phyloP scores from a whole-genome alignment of 192 early-diverging fungal species.

The Linnemannia hyalina region DNA sequence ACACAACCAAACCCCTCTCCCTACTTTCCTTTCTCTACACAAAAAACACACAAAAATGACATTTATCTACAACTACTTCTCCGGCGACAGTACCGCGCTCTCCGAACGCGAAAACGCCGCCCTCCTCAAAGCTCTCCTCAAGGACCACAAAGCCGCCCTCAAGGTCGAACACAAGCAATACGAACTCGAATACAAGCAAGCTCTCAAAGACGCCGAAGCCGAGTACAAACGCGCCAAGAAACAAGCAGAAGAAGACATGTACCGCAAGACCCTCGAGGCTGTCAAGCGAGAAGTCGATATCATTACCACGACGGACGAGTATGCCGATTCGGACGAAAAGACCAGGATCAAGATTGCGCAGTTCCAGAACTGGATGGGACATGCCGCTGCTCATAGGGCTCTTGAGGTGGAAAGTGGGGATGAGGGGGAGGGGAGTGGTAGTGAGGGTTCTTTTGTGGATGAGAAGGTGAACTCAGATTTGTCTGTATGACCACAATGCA shows the following conservation, averaged over 20 bases:
- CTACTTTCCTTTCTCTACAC: not conserved
- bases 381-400: not conserved
- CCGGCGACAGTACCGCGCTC: slow-evolving; percentile 6
- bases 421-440: not conserved
- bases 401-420: not conserved
- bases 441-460: too few relatives aligned
- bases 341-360: slow-evolving; percentile 24
- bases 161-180: slow-evolving; percentile 20
- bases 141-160: slow-evolving; percentile 27
- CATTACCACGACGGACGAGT: slow-evolving; percentile 11
- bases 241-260: slow-evolving; percentile 24
- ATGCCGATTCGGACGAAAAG: slow-evolving; percentile 22
- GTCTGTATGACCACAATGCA: too few relatives aligned
- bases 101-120: slow-evolving; percentile 27
- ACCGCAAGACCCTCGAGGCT: not conserved
- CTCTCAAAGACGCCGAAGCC: slow-evolving; percentile 12
- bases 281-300: slow-evolving; percentile 28
- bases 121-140: slow-evolving; percentile 25
- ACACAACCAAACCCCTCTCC: not conserved
- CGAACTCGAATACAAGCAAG: slow-evolving; percentile 28
- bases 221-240: slow-evolving; percentile 27
- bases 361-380: not conserved
- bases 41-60: not conserved
- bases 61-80: slow-evolving; percentile 23
- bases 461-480: too few relatives aligned